Evolutionary conservation across 2,329 filamentous ascomycete species (phyloP), one percentile per base, ranked within the genome.

Genomic region (Scedosporium apiospermum): DNA sequence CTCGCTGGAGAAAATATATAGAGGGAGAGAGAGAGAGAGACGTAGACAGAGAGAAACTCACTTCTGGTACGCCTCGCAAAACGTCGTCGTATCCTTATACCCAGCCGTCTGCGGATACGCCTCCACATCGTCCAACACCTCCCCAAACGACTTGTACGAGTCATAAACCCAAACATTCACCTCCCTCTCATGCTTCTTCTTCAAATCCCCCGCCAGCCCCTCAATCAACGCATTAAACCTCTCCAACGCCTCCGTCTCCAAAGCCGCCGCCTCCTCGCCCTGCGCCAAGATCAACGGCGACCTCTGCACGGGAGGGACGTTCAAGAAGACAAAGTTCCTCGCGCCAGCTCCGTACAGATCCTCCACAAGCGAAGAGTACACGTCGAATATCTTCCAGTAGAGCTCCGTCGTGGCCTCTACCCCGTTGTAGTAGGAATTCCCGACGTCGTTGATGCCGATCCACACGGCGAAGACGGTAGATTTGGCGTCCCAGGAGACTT

Each of bases 311-410:
- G 81, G 82, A 1, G 86, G 85, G 0, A 87, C 83, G 61, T 79
- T 85, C 34, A 88, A 65, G 61, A 88, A 77, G 1, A 80, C 75
- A 64, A 88, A 88, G 62, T 85, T 85, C 4, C 84, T 74, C 2
- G 78, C 78, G 0, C 85, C 85, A 2, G 76, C 73, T 2, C 72
- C 69, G 65, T 85, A 85, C 6, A 88, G 72, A 21, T 76, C 63
- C 62, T 77, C 71, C 0, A 80, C 68, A 1, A 80, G 69, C 3
- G 69, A 69, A 12, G 74, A 74, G 62, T 80, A 81, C 21, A 75
- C 73, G 1, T 68, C 71, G n/a, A 81, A 76, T 3, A 79, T 76
- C n/a, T 70, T 66, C 3, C 66, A 66, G 58, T 78, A 73, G 3
- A 82, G 68, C 0, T 67, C 69, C 0, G 68, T 67, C 0, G 71